A percentile compares a stretch with the other conserved stretches of the same genome.
phyloP scores from a whole-genome alignment of 2,329 filamentous ascomycete species.

The Colletotrichum trifolii region DNA sequence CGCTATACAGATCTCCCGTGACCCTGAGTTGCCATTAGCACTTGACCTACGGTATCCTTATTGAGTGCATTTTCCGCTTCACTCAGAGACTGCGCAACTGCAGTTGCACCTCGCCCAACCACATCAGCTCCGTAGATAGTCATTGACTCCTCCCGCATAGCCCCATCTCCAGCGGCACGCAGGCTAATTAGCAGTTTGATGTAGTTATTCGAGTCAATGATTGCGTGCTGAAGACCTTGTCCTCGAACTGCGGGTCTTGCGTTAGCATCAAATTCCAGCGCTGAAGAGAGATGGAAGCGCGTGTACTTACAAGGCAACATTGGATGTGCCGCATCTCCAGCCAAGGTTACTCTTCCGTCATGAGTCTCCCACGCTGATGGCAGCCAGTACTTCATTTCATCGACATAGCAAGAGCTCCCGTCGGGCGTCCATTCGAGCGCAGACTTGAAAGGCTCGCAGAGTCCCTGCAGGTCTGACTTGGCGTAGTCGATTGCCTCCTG shows the following conservation, averaged over 20 bases:
- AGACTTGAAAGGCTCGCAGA: conserved; percentile 46
- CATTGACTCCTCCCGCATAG: conserved; percentile 39
- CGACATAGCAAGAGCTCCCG: conserved; percentile 43
- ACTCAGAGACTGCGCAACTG: conserved; percentile 47
- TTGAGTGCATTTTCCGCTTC: conserved; percentile 47
- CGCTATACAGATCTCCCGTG: conserved; percentile 40
- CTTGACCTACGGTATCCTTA: conserved; percentile 42
- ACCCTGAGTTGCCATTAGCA: conserved; percentile 47
- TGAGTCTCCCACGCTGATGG: conserved; percentile 46
- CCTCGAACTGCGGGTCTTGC: conserved; percentile 48
- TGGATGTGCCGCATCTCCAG: conserved; percentile 55
- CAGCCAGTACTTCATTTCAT: conserved; percentile 52
- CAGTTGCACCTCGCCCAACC: conserved; percentile 46
- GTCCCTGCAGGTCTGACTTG: conserved; percentile 40
- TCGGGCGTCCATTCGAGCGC: conserved; percentile 49
- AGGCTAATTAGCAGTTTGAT: conserved; percentile 46
- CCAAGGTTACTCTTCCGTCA: conserved; percentile 48
- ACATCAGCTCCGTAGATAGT: conserved; percentile 47
- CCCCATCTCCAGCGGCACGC: conserved; percentile 26
- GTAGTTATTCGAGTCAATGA: conserved; percentile 52
- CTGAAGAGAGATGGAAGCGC: neutral
- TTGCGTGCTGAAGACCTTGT: conserved; percentile 57
- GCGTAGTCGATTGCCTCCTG: conserved; percentile 49
- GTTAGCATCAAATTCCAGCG: neutral
- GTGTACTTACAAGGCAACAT: conserved; percentile 53